Conservation (phyloP, 129 eudicot species). For the Lactuca saligna region DNA sequence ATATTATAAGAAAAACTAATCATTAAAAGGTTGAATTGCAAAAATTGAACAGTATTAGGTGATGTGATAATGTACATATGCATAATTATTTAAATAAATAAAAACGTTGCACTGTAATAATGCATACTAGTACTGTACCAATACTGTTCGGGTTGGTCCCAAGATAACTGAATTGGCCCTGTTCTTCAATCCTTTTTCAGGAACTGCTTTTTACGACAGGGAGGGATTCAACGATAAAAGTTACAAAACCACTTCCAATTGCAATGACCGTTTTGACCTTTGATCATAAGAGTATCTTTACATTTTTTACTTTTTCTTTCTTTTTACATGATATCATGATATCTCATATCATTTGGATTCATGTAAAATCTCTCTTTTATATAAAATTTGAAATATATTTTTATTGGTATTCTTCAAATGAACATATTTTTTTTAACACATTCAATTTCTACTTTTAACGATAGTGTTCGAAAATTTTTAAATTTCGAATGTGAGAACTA, state of each 20-base stretch:
- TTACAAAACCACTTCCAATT: not conserved
- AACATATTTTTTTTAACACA: no score
- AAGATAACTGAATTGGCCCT: slow-evolving; percentile 2
- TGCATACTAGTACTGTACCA: slow-evolving; percentile 11
- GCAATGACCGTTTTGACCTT: slow-evolving; percentile 4
- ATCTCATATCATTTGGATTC: not conserved
- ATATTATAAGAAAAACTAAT: no score
- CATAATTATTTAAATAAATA: no score
- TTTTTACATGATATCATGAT: not conserved
- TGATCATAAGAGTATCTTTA: not conserved
- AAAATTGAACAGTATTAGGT: no score
- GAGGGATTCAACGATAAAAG: not conserved
- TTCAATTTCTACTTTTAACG: no score
- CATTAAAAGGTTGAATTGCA: no score
- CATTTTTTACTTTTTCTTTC: no score
- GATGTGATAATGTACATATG: no score
- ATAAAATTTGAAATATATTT: no score
- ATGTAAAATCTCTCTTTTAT: not conserved
- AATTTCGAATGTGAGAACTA: no score
- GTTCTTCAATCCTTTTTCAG: not conserved
- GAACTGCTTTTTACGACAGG: not conserved
- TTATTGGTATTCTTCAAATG: no score
- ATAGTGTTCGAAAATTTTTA: no score
- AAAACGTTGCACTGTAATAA: not conserved
- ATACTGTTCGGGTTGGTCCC: not conserved